Conservation (phyloP, 495 filamentous ascomycete genomes). For the Podospora sp. region DNA sequence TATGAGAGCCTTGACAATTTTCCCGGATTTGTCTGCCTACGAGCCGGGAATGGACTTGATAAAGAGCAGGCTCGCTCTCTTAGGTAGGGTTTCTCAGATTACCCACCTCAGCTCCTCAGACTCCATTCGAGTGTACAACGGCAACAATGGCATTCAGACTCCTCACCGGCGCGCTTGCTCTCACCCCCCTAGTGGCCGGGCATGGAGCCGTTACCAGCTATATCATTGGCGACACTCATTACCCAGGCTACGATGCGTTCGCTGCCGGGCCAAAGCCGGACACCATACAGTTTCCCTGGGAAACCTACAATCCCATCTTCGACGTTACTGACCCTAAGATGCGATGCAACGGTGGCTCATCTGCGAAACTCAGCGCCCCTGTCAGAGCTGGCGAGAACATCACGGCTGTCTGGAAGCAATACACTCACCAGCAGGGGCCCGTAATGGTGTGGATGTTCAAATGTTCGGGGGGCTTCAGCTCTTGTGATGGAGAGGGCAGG, state of each 20-base stretch:
- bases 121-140: background rate
- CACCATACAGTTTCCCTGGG: conserved; percentile 57
- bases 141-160: conserved; percentile 18
- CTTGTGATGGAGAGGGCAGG: conserved; percentile 40
- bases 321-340: conserved; percentile 43
- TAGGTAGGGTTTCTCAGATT: no score
- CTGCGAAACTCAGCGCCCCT: conserved; percentile 38
- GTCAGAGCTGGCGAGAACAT: conserved; percentile 50
- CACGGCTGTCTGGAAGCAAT: conserved; percentile 54
- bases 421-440: conserved; percentile 53
- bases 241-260: conserved; percentile 53
- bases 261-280: conserved; percentile 43
- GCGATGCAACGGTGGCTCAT: conserved; percentile 50
- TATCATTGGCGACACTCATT: conserved; percentile 49
- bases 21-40: no score
- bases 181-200: conserved; percentile 42
- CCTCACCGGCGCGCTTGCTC: conserved; percentile 14
- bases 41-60: no score
- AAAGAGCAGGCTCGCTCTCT: background rate
- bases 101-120: background rate
- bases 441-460: conserved; percentile 52
- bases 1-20: no score
- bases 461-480: conserved; percentile 39
- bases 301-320: conserved; percentile 55
- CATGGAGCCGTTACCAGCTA: conserved; percentile 60